These are phyloP conservation scores for Tagetes erecta DNA, from an alignment of 129 eudicot species.

Conservation along the genomic window DNA sequence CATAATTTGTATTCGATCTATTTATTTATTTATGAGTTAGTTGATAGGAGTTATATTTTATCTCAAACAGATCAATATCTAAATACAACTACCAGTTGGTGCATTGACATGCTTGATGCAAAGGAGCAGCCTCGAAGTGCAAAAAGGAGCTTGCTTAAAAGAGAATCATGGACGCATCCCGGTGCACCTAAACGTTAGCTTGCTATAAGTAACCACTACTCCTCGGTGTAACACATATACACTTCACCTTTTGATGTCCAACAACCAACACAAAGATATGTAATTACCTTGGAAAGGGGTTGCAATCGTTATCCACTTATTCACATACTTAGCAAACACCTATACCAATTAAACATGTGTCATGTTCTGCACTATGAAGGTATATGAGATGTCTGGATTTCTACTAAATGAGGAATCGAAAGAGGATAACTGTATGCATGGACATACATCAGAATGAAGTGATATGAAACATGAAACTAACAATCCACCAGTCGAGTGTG, in stretches of 20 bases:
- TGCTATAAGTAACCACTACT: neutral
- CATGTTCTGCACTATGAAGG: slow-evolving; percentile 24
- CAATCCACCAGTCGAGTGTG: slow-evolving; percentile 96
- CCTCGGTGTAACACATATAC: too few species aligned
- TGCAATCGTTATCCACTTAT: slow-evolving; percentile 88
- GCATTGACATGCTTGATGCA: slow-evolving; percentile 92
- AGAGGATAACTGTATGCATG: neutral
- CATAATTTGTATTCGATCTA: too few species aligned
- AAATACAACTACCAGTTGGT: slow-evolving; percentile 71
- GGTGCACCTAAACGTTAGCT: slow-evolving; percentile 60
- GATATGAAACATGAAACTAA: slow-evolving; percentile 71
- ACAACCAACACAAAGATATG: neutral
- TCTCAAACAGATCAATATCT: neutral
- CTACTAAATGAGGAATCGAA: neutral
- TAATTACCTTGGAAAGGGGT: slow-evolving; percentile 91
- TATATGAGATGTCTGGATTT: neutral
- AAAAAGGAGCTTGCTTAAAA: slow-evolving; percentile 85
- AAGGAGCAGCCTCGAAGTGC: slow-evolving; percentile 80
- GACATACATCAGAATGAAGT: slow-evolving; percentile 71
- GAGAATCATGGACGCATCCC: slow-evolving; percentile 85
- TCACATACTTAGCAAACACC: slow-evolving; percentile 83
- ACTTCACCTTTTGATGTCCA: neutral
- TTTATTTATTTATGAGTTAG: neutral
- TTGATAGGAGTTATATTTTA: neutral
- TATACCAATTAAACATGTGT: slow-evolving; percentile 30